These are phyloP conservation scores for Kregervanrija delftensis DNA, from an alignment of 805 yeast genomes.

Conservation along the genomic window DNA sequence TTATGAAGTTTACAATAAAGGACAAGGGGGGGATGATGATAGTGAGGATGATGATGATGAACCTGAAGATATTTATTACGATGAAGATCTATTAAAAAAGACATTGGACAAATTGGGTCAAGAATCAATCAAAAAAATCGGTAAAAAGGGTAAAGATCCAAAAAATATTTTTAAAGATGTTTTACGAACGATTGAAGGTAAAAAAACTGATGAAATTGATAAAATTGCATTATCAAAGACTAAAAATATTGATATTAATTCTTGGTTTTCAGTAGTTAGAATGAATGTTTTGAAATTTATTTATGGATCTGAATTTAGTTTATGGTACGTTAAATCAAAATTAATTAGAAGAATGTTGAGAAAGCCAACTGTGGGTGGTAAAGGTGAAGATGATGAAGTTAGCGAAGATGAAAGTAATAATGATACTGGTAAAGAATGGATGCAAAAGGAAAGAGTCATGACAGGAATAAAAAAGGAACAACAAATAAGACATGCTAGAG, in stretches of 20 bases:
- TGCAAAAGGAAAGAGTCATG: slow-evolving; percentile 12
- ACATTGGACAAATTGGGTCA: slow-evolving; percentile 22
- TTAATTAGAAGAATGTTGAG: slow-evolving; percentile 19
- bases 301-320: slow-evolving; percentile 45
- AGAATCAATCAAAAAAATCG: slow-evolving; percentile 41
- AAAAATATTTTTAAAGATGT: slow-evolving; percentile 58
- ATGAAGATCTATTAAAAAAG: slow-evolving; percentile 22
- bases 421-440: slow-evolving; percentile 11
- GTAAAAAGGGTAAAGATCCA: slow-evolving; percentile 57
- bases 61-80: slow-evolving; percentile 39
- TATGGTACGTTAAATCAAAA: slow-evolving; percentile 33
- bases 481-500: slow-evolving; percentile 21
- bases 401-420: slow-evolving; percentile 6
- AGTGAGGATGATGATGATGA: slow-evolving; percentile 35
- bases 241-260: slow-evolving; percentile 38
- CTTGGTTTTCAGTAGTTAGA: slow-evolving; percentile 45
- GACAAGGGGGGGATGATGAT: slow-evolving; percentile 36
- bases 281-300: slow-evolving; percentile 43
- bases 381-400: slow-evolving; percentile 3
- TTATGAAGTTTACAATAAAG: slow-evolving; percentile 38
- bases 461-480: slow-evolving; percentile 20
- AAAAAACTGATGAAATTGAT: slow-evolving; percentile 13
- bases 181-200: slow-evolving; percentile 16
- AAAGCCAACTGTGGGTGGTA: slow-evolving; percentile 11
- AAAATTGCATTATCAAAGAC: slow-evolving; percentile 37